Evolutionary conservation across 768 basidiomycete genomes (phyloP).

Genomic region (Leccinum broughii): DNA sequence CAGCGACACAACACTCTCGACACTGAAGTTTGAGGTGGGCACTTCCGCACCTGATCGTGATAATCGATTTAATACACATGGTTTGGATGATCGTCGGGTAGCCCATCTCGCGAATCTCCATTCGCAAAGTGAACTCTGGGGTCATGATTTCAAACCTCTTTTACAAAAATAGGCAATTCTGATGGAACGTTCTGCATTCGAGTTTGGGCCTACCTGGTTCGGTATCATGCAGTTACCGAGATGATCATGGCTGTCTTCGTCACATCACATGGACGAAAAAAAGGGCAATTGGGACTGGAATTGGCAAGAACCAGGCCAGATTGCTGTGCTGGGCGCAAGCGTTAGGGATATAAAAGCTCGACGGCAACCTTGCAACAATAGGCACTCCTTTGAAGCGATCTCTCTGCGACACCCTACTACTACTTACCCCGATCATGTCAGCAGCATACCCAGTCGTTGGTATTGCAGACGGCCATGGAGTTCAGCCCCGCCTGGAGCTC

Average conservation of each 20-base stretch:
- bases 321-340: neutral
- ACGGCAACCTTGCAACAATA: neutral
- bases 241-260: neutral
- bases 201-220: neutral
- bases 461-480: neutral
- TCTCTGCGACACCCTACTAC: neutral
- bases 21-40: neutral
- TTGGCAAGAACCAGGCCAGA: neutral
- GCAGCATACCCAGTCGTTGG: constrained; percentile 14
- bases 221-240: neutral
- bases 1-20: neutral
- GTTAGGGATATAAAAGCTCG: neutral
- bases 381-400: neutral
- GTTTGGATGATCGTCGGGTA: neutral
- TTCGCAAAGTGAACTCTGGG: neutral
- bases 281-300: neutral
- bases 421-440: constrained; percentile 11
- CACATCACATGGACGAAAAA: neutral
- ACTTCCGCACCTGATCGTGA: neutral
- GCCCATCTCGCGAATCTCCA: neutral
- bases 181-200: neutral
- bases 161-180: neutral
- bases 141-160: neutral
- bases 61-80: neutral
- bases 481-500: constrained; percentile 20